These are phyloP conservation scores for Aethionema arabicum DNA, from an alignment of 345 rosid species.

Conservation along the genomic window DNA sequence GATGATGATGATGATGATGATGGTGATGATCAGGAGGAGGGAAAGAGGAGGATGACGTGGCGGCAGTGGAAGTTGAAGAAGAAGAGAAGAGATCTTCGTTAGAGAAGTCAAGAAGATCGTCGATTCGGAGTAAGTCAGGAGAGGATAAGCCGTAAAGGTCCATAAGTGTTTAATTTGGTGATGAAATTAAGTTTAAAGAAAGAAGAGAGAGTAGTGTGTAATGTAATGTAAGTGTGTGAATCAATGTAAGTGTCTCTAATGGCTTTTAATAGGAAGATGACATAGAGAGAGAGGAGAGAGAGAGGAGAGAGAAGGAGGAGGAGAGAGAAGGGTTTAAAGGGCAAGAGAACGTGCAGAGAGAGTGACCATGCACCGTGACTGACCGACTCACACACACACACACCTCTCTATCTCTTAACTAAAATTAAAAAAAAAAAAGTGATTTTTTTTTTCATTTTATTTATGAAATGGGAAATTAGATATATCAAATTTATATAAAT, in stretches of 20 bases:
- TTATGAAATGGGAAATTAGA: neutral
- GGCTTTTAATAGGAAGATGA: neutral
- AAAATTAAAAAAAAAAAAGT: too few species aligned
- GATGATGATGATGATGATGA: neutral
- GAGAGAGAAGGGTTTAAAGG: constrained; percentile 23
- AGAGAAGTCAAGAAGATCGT: constrained; percentile 48
- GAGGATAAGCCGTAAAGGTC: constrained; percentile 48
- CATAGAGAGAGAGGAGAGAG: constrained; percentile 25
- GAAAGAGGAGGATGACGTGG: constrained; percentile 35
- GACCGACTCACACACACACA: constrained; percentile 36
- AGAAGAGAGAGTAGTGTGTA: too few species aligned
- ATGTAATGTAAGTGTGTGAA: too few species aligned
- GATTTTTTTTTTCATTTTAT: neutral
- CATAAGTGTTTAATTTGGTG: constrained; percentile 37
- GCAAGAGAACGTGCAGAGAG: constrained; percentile 47
- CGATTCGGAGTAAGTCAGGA: constrained; percentile 35
- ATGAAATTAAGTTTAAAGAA: too few species aligned
- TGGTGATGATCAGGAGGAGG: constrained; percentile 23
- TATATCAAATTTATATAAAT: too few species aligned
- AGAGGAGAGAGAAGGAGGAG: constrained; percentile 13
- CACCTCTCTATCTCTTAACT: constrained; percentile 1
- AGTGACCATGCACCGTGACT: constrained; percentile 44
- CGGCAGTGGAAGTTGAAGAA: constrained; percentile 37
- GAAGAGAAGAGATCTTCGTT: constrained; percentile 43
- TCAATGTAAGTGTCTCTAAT: constrained; percentile 28